phyloP scores from a whole-genome alignment of 1,284 basidiomycete species.

The Malassezia yamatoensis region DNA sequence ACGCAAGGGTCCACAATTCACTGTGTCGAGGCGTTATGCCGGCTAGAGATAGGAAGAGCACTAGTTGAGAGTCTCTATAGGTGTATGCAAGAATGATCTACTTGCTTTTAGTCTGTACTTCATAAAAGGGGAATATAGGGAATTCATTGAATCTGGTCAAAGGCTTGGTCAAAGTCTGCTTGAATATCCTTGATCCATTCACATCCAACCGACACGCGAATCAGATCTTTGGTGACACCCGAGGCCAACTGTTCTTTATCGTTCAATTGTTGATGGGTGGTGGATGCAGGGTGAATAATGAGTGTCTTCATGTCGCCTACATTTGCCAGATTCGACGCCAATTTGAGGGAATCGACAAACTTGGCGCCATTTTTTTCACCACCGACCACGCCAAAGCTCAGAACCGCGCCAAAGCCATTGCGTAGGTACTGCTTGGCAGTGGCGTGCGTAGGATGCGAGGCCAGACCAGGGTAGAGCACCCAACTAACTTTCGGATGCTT shows the following conservation, averaged over 20 bases:
- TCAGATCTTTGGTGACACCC: conserved; percentile 70
- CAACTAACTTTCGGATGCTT: conserved; percentile 63
- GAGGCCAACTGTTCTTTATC: conserved; percentile 60
- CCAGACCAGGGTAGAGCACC: conserved; percentile 72
- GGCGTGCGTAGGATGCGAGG: conserved; percentile 58
- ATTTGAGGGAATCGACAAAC: conserved; percentile 64
- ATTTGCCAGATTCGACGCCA: conserved; percentile 52
- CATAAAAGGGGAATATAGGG: not conserved
- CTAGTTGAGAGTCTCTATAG: too few species aligned
- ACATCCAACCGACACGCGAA: conserved; percentile 69
- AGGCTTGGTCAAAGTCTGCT: conserved; percentile 66
- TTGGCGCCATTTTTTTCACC: conserved; percentile 56
- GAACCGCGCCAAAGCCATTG: conserved; percentile 60
- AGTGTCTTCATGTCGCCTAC: conserved; percentile 45
- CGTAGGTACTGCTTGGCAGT: conserved; percentile 53
- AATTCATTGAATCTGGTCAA: conserved; percentile 32
- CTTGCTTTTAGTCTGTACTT: too few species aligned
- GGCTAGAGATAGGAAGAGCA: not conserved
- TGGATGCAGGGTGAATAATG: conserved; percentile 61
- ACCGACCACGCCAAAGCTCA: conserved; percentile 71
- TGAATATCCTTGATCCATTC: conserved; percentile 64
- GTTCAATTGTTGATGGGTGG: conserved; percentile 70
- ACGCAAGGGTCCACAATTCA: conserved; percentile 45
- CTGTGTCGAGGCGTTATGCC: not conserved
- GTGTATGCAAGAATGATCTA: too few species aligned